Conservation (phyloP, 2,329 filamentous ascomycete genomes). For the Penicillium sclerotigenum region DNA sequence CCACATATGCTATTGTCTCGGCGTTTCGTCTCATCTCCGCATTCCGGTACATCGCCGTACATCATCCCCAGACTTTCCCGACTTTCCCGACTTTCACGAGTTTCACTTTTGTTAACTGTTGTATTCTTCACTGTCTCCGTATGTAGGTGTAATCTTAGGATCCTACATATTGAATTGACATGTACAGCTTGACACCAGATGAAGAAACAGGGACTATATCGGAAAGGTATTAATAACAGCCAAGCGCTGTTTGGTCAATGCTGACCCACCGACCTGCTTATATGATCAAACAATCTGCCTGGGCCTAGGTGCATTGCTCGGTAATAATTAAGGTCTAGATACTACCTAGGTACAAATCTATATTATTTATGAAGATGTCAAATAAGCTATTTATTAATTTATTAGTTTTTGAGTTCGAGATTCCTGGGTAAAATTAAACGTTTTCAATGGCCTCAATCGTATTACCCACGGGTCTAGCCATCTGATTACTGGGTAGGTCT, state of each 20-base stretch:
- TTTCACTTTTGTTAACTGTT: not conserved
- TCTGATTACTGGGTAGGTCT: not conserved
- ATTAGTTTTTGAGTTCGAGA: not conserved
- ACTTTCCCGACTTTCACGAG: not conserved
- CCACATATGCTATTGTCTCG: slow-evolving; percentile 15
- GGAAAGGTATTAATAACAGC: slow-evolving; percentile 26
- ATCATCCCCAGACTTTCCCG: not conserved
- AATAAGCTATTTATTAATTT: not conserved
- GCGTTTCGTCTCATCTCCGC: slow-evolving; percentile 12
- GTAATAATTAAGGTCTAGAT: slow-evolving; percentile 3
- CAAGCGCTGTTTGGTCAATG: slow-evolving; percentile 20
- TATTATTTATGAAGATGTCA: not conserved
- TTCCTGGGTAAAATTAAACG: not conserved
- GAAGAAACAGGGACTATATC: too few relatives aligned
- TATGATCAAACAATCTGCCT: slow-evolving; percentile 4
- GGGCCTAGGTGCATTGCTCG: not conserved
- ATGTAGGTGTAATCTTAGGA: not conserved
- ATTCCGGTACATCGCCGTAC: slow-evolving; percentile 3
- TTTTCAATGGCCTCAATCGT: not conserved
- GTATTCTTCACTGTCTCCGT: not conserved
- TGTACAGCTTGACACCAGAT: not conserved
- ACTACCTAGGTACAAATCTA: not conserved
- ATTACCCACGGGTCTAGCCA: not conserved
- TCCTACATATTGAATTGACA: not conserved
- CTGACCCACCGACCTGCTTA: slow-evolving; percentile 12